Percentiles rank a stretch among this genome's conserved stretches.
phyloP scores from a whole-genome alignment of 1,284 basidiomycete genomes.

The Trichosporon sp. region DNA sequence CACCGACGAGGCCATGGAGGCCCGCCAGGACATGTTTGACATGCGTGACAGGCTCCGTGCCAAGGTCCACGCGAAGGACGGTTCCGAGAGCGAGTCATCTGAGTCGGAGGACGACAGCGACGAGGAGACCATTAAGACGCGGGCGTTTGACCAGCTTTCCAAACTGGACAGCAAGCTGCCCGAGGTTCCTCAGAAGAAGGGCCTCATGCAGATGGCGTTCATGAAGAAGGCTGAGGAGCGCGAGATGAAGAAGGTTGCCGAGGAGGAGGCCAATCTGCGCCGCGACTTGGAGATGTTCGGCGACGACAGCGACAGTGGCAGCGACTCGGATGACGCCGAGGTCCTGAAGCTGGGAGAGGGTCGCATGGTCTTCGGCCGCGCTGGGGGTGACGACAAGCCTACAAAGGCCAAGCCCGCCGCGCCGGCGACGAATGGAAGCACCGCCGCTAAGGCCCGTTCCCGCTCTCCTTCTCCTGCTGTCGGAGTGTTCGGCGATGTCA shows the following conservation, averaged over 20 bases:
- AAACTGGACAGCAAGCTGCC: slow-evolving; percentile 58
- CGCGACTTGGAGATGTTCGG: slow-evolving; percentile 64
- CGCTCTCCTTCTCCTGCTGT: slow-evolving; percentile 22
- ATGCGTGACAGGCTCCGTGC: slow-evolving; percentile 76
- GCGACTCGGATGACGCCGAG: slow-evolving; percentile 44
- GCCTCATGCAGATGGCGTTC: slow-evolving; percentile 88
- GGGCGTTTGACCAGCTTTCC: slow-evolving; percentile 73
- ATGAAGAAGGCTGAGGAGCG: slow-evolving; percentile 86
- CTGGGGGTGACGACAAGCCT: neutral
- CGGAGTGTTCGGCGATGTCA: slow-evolving; percentile 50
- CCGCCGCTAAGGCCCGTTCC: neutral
- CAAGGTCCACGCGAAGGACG: slow-evolving; percentile 66
- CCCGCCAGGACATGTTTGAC: slow-evolving; percentile 62
- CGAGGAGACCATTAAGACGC: slow-evolving; percentile 63
- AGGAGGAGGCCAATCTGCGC: slow-evolving; percentile 70
- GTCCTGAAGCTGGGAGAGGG: slow-evolving; percentile 57
- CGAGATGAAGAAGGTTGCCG: slow-evolving; percentile 64
- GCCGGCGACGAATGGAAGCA: neutral
- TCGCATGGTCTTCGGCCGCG: slow-evolving; percentile 57
- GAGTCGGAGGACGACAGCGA: slow-evolving; percentile 61
- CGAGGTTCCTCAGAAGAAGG: slow-evolving; percentile 57
- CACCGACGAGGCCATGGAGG: slow-evolving; percentile 42
- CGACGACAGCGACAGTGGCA: slow-evolving; percentile 56
- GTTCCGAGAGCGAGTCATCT: slow-evolving; percentile 59
- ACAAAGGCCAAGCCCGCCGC: neutral